Evolutionary conservation across 345 rosid species (phyloP), one percentile per base, ranked within the genome.

Genomic region (Citropsis articulata): DNA sequence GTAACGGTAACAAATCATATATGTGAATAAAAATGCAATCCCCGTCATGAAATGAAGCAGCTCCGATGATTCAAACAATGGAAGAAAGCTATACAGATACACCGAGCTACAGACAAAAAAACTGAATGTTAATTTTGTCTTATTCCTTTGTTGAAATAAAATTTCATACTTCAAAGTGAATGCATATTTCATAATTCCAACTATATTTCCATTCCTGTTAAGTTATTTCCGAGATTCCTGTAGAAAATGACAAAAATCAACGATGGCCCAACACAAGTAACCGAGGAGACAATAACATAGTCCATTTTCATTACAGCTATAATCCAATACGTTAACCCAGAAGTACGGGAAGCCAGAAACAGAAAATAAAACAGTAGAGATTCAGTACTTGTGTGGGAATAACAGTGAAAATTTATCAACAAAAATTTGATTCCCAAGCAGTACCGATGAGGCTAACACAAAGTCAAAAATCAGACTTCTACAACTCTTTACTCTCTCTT

Each of bases 391-490:
- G 28, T 27, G 16, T 53, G 60, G 40, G 53, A 71, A 35, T 48
- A 48, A 50, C 40, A 25, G 24, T 21, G 25, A 12, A 9, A 55
- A 55, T 60, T 30, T 9, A 71, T 30, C 45, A 31, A 71, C 75
- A 71, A 14, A 71, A 78, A 5, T 48, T 79, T 59, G 57, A 30
- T 72, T 31, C 80, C 56, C 18, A 21, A 59, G 69, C 55, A 22
- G 67, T 35, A 70, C 66, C 66, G 5, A 60, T 24, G 68, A 5
- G 9, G 45, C 68, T 27, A 75, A 19, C 10, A n/a, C 13, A n/a
- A 4, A 48, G 55, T 30, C 76, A 76, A 55, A 55, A 76, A 56
- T 63, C 55, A 33, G 31, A 75, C 53, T 31, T 57, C 48, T 35
- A 7, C 10, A 36, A 45, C 50, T 45, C 50, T 45, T 45, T 45